These are phyloP conservation scores for Citrullus colocynthis DNA, from an alignment of 306 rosid species.

Conservation along the genomic window DNA sequence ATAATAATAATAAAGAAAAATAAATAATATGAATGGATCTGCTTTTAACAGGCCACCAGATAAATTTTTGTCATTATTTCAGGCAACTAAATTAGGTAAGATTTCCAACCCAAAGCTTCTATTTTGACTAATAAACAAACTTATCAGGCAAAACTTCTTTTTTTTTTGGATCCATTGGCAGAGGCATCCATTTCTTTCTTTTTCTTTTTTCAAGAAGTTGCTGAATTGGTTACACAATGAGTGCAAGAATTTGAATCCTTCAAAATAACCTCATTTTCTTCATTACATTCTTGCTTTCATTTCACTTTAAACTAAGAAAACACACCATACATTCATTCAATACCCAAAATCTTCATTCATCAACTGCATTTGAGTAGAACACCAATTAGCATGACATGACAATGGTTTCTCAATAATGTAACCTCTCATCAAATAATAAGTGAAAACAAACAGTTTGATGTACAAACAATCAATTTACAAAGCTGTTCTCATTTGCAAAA, in stretches of 20 bases:
- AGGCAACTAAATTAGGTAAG: conserved; percentile 2
- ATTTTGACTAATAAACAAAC: not conserved
- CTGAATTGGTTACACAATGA: not conserved
- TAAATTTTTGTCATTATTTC: not conserved
- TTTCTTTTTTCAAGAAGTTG: not conserved
- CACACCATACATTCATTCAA: not conserved
- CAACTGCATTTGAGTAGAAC: too few species aligned
- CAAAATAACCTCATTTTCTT: not conserved
- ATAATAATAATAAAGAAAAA: not conserved
- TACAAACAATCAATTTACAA: conserved; percentile 6
- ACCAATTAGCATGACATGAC: too few species aligned
- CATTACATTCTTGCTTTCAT: conserved; percentile 3
- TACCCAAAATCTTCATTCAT: not conserved
- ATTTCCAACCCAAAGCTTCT: not conserved
- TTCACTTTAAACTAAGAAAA: not conserved
- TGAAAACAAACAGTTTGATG: not conserved
- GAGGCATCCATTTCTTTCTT: not conserved
- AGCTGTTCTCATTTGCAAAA: conserved; percentile 1
- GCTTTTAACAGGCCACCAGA: not conserved
- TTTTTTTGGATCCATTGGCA: not conserved
- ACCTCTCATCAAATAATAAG: not conserved
- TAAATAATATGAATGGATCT: not conserved
- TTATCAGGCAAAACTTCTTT: not conserved
- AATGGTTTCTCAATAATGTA: too few species aligned
- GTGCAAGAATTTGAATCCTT: not conserved